Base-by-base conservation (phyloP, 768 basidiomycete genomes). In the Lactifluus piperatus region DNA sequence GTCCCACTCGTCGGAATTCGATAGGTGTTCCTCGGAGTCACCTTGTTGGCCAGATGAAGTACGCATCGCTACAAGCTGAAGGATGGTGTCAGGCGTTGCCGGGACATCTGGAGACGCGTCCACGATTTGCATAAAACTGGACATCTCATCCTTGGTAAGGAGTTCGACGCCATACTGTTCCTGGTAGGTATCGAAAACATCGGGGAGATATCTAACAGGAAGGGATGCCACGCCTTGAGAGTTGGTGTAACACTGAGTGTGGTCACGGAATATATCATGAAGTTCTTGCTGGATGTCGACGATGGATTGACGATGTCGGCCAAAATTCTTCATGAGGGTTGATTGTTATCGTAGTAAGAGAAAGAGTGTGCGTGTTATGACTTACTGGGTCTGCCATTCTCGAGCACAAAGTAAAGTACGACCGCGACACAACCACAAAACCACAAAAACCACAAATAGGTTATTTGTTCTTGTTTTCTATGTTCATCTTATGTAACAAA, bases 251-350 rank as follows among this genome's bases (percentile, higher is more conserved):
- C 81, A 79, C 47, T 80, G 72, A 11, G 84, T 81, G 66, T 91
- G 86, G 34, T 80, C 75, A 56, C 76, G 73, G 68, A 91, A 89
- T 62, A 91, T 80, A 55, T 77, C 76, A 69, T 82, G 70, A 32
- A 91, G 81, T 67, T 84, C 80, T 63, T 79, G 76, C 68, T 89
- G 82, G 58, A 91, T 84, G 72, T 85, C 83, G 54, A 76, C 78
- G 46, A 88, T 77, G 43, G 86, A 88, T 68, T 88, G 81, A 68
- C 85, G 79, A 72, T 79, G 81, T 60, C 88, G 78, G 56, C 84
- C 85, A 61, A 73, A 71, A 71, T 62, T 57, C 56, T 57, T 56
- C 45, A 55, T 39, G 14, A 29, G 24, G 10, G 24, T 8, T 45
- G 32, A 45, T 62, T 26, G 41, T 36, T 16, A 18, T 34, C 59